Evolutionary conservation across 441 rosid species (phyloP), one percentile per base, ranked within the genome.

Genomic region (Syzygium syzygioides): DNA sequence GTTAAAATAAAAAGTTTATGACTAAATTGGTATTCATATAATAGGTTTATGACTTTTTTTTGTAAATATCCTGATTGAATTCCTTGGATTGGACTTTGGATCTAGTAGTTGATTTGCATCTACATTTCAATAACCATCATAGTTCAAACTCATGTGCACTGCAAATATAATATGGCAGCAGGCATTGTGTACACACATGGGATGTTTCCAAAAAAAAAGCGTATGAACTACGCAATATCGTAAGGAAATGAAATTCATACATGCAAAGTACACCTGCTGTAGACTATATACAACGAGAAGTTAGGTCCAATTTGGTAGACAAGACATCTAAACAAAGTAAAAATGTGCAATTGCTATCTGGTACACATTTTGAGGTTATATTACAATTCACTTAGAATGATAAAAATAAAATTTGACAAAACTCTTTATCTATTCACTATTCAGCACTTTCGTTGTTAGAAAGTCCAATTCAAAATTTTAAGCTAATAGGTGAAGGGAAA

Each of bases 401-500:
- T 18, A 68, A 19, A 68, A 60, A 60, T 14, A 60, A 60, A 60
- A 26, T 60, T 60, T 60, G 32, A 60, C 17, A 60, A 59, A 28
- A 60, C 14, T 60, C 32, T 28, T 60, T 60, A 60, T 60, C 17
- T 28, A 28, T 60, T 28, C 12, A 60, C 32, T 60, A 26, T 60
- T 60, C 7, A 19, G 2, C 19, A 32, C 12, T 34, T 68, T 9
- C 8, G 20, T 34, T 60, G 66, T 60, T 60, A 26, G 28, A 28
- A 28, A 60, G 32, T 28, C 28, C 4, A 60, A 26, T 26, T 0
- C 17, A 60, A 60, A 12, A 13, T 3, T 13, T 13, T 28, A 60
- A 60, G 14, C 1, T 28, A 7, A 5, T 0, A 12, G 32, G 7
- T 26, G 9, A 7, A 60, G 66, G 32, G 13, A 60, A 1, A 60